Percentiles rank a stretch among this genome's conserved stretches.
phyloP scores from a whole-genome alignment of 768 basidiomycete genomes.

The Trametes meyenii region DNA sequence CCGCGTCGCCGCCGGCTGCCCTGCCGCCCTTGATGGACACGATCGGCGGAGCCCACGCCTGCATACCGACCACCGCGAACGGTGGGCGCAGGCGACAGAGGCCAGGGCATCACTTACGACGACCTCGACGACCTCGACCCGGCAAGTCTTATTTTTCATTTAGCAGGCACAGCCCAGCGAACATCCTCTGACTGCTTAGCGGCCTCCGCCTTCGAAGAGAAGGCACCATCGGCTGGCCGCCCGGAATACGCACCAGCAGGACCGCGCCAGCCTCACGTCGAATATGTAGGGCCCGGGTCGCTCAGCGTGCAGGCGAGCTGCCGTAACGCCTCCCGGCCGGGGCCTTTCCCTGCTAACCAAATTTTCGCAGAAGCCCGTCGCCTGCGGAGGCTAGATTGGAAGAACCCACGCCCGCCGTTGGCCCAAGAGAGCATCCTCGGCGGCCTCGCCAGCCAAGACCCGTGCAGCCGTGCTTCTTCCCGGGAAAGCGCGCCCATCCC shows the following conservation, averaged over 20 bases:
- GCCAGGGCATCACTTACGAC: no score
- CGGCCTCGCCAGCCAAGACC: background rate
- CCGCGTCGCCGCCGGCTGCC: background rate
- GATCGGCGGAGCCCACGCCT: slow-evolving; percentile 16
- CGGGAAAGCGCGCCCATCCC: background rate
- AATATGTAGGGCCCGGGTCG: background rate
- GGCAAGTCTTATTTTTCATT: background rate
- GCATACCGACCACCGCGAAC: background rate
- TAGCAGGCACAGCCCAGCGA: background rate
- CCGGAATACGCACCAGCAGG: background rate
- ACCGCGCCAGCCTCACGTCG: no score
- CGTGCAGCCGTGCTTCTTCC: background rate
- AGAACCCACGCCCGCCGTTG: slow-evolving; percentile 11
- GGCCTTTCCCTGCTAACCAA: slow-evolving; percentile 1
- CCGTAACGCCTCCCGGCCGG: slow-evolving; percentile 2
- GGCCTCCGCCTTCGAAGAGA: background rate
- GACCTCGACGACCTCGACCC: background rate
- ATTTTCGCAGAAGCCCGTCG: slow-evolving; percentile 13
- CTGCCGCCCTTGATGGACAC: background rate
- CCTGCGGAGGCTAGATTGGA: slow-evolving; percentile 13
- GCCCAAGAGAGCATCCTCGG: slow-evolving; percentile 1
- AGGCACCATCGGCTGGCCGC: background rate
- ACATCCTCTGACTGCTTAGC: no score
- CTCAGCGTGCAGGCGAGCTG: background rate
- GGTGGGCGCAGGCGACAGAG: no score